Evolutionary conservation across 306 rosid genomes (phyloP).

Genomic region (Arachis stenosperma): DNA sequence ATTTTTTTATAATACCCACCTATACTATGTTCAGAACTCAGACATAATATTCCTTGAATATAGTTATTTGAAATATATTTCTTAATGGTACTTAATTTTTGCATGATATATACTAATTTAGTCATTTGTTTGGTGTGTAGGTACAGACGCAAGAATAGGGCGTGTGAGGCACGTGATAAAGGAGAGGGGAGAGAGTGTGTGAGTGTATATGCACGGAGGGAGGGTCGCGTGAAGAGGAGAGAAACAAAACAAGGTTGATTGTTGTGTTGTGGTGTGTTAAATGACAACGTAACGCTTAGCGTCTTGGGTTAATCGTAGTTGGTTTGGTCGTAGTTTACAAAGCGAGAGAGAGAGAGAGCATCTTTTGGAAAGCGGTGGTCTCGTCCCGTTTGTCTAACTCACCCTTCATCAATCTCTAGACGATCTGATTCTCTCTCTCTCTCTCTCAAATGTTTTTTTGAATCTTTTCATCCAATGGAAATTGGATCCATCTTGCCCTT

Average conservation of each 20-base stretch:
- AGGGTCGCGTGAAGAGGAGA: conserved; percentile 47
- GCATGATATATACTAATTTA: too few species aligned
- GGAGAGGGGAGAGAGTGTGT: background rate
- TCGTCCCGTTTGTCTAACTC: conserved; percentile 71
- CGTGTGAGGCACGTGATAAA: conserved; percentile 24
- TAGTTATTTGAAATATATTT: too few species aligned
- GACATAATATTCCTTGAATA: too few species aligned
- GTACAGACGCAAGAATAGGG: background rate
- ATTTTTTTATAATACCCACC: too few species aligned
- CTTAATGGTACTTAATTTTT: too few species aligned
- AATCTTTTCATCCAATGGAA: conserved; percentile 48
- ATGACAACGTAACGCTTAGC: conserved; percentile 35
- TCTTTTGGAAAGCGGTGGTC: conserved; percentile 94
- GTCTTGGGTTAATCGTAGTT: conserved; percentile 65
- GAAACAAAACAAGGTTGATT: too few species aligned
- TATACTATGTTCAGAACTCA: too few species aligned
- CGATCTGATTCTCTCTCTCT: conserved; percentile 60
- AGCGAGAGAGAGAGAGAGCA: conserved; percentile 52
- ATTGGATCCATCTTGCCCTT: too few species aligned
- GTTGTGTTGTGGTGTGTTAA: conserved; percentile 36
- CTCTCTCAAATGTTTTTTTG: conserved; percentile 38
- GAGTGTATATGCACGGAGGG: conserved; percentile 34
- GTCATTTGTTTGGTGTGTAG: too few species aligned
- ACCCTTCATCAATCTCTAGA: conserved; percentile 63
- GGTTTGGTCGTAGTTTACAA: conserved; percentile 53